Evolutionary conservation across 2,329 filamentous ascomycete species (phyloP), one percentile per base, ranked within the genome.

Genomic region (Huntiella savannae): DNA sequence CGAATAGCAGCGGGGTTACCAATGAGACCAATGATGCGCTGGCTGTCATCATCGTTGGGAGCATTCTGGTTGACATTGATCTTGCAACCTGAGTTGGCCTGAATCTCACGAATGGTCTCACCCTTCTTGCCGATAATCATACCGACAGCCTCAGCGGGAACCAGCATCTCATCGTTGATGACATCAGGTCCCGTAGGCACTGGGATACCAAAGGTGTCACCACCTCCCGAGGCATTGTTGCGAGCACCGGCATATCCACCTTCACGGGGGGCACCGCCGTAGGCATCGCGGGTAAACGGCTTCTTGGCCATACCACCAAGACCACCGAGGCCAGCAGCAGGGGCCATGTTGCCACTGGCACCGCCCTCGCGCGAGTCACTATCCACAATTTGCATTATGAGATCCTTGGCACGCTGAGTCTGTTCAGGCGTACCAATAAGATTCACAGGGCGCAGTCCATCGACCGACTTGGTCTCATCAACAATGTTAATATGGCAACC

Each of bases 81-180:
- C 66, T 93, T 93, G 71, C 87, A 94, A 40, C 83, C 82, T 4
- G 84, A 91, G 32, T 68, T 72, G 57, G 77, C 80, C 61, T 94
- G 86, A 79, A 94, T 92, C 54, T 93, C 84, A 53, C 87, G 85
- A 58, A 94, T 94, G 0, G 86, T 92, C 64, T 94, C 86, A 53
- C 86, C 86, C 48, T 84, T 82, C 67, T 93, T 93, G 53, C 87
- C 86, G 51, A 94, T 94, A 53, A 94, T 93, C 86, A 94, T 94
- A 50, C 86, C 86, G 46, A 94, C 86, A 4, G 86, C 82, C 59
- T 94, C 86, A 16, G 85, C 88, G 10, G 86, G 86, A 7, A 94
- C 85, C 54, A 76, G 78, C 52, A 94, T 84, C 36, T 76, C 78
- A 56, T 94, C 84, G 56, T 79, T 86, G 55, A 82, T 71, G 65